phyloP scores from a whole-genome alignment of 164 flowering plant species.

The Vitis rotundifolia region DNA sequence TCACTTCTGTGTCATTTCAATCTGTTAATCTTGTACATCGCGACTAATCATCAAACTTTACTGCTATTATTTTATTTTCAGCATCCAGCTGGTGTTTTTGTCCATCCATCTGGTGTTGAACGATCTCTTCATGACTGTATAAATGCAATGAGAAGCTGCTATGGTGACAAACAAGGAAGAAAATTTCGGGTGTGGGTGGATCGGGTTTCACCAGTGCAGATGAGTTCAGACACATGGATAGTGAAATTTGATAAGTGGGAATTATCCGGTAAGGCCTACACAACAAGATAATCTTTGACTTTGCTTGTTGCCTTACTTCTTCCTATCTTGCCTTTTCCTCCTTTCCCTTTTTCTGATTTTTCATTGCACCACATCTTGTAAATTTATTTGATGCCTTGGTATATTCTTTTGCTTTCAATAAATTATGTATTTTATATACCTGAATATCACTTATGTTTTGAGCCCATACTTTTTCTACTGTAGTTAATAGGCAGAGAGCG shows the following conservation, averaged over 20 bases:
- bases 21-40: neutral
- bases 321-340: neutral
- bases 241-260: slow-evolving; percentile 82
- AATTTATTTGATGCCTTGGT: too few relatives aligned
- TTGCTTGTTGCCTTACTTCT: slow-evolving; percentile 2
- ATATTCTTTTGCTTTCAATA: too few relatives aligned
- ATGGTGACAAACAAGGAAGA: slow-evolving; percentile 67
- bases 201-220: slow-evolving; percentile 47
- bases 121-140: slow-evolving; percentile 37
- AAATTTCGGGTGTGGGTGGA: slow-evolving; percentile 68
- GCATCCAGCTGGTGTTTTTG: slow-evolving; percentile 10
- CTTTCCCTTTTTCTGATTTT: neutral
- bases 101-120: slow-evolving; percentile 68
- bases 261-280: slow-evolving; percentile 43
- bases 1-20: neutral
- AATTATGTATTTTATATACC: neutral
- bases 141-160: slow-evolving; percentile 33
- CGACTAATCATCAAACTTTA: slow-evolving; percentile 2
- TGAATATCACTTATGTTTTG: neutral
- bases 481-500: neutral
- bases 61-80: neutral
- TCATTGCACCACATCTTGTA: neutral
- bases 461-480: neutral
- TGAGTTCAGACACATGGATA: slow-evolving; percentile 58
- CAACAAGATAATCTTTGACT: neutral